Percentiles rank a stretch among this genome's conserved stretches.
Evolutionary conservation across 2,329 filamentous ascomycete genomes (phyloP).

Genomic region (Cercospora brassicicola): DNA sequence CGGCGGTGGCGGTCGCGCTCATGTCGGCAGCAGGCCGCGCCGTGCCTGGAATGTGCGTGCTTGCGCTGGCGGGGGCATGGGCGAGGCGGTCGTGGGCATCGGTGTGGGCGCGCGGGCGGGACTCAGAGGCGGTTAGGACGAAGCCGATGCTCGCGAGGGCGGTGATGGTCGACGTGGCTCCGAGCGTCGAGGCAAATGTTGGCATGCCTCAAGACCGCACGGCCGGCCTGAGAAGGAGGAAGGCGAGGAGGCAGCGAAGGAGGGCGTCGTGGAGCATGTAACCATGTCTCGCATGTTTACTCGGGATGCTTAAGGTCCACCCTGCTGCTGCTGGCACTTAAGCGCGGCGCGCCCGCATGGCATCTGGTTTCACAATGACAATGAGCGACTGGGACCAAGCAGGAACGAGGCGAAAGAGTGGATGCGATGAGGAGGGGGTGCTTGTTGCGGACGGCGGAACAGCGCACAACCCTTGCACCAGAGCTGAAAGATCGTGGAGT

Average conservation of each 20-base stretch:
- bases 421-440: background rate
- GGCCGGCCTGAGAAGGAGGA: background rate
- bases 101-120: background rate
- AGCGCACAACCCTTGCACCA: background rate
- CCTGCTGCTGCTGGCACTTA: slow-evolving; percentile 4
- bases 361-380: slow-evolving; percentile 15
- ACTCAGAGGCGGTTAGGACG: slow-evolving; percentile 3
- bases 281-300: slow-evolving; percentile 13
- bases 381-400: slow-evolving; percentile 5
- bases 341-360: slow-evolving; percentile 7
- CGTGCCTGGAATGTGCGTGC: slow-evolving; percentile 10
- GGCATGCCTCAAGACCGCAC: slow-evolving; percentile 14
- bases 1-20: slow-evolving; percentile 8
- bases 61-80: slow-evolving; percentile 3
- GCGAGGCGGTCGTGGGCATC: background rate
- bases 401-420: background rate
- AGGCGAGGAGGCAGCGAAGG: background rate
- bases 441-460: background rate
- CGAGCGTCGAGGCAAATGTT: slow-evolving; percentile 10
- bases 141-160: slow-evolving; percentile 10
- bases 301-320: background rate
- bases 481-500: slow-evolving; percentile 1
- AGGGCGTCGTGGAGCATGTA: slow-evolving; percentile 2
- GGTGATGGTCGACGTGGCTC: slow-evolving; percentile 12
- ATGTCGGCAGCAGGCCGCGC: slow-evolving; percentile 12